A percentile compares a stretch with the other conserved stretches of the same genome.
Evolutionary conservation across 805 yeast species (phyloP).

Genomic region (Isabelozyma gotoi): DNA sequence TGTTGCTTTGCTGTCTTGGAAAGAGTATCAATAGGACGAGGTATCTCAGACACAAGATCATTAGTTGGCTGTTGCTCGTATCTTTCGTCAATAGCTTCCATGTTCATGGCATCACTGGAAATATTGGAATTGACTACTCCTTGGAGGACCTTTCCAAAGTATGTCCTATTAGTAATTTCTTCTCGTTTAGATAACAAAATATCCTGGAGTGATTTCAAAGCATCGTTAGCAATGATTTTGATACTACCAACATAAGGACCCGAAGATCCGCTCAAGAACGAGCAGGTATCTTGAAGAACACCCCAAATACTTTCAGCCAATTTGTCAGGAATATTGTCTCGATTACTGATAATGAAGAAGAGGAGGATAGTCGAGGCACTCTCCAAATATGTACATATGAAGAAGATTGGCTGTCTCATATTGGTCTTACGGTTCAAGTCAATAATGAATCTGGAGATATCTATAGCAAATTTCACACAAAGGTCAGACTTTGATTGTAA

Average conservation of each 20-base stretch:
- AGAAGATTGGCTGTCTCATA: constrained; percentile 16
- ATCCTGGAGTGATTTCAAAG: constrained; percentile 12
- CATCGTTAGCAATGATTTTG: constrained; percentile 16
- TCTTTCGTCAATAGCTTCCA: neutral
- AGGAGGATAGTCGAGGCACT: constrained; percentile 16
- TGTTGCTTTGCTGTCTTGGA: neutral
- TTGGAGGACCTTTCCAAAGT: constrained; percentile 11
- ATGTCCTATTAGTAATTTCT: constrained; percentile 5
- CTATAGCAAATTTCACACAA: constrained; percentile 15
- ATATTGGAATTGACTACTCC: constrained; percentile 1
- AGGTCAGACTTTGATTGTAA: constrained; percentile 11
- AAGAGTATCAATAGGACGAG: too few relatives aligned
- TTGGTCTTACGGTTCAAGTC: constrained; percentile 12
- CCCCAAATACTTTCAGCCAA: constrained; percentile 14
- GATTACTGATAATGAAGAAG: constrained; percentile 13
- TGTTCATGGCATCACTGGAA: neutral
- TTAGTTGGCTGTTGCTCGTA: neutral
- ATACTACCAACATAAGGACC: constrained; percentile 16
- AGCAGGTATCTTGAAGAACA: constrained; percentile 15
- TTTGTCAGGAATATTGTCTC: constrained; percentile 10
- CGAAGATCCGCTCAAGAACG: constrained; percentile 14
- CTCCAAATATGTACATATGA: constrained; percentile 18
- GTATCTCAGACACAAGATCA: neutral
- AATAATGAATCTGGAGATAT: constrained; percentile 14
- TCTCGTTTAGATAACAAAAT: constrained; percentile 3